These are phyloP conservation scores for Acacia acuminata DNA, from an alignment of 306 rosid genomes.

Conservation along the genomic window DNA sequence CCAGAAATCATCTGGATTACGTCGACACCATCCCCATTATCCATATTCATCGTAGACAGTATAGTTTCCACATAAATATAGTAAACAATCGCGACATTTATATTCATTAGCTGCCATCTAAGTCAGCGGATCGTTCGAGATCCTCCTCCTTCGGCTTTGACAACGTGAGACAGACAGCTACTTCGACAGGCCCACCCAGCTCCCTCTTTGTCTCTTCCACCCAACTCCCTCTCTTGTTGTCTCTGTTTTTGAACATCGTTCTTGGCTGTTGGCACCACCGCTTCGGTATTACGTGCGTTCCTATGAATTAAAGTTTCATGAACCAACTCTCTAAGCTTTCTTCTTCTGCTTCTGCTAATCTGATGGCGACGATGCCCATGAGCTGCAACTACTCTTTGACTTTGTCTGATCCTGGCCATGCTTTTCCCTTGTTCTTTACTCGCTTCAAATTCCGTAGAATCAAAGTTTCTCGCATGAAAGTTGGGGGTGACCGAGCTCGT, in stretches of 20 bases:
- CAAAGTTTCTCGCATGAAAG: not conserved
- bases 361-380: slow-evolving; percentile 28
- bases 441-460: slow-evolving; percentile 17
- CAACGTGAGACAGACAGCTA: not conserved
- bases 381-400: slow-evolving; percentile 5
- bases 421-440: slow-evolving; percentile 26
- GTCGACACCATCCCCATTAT: not conserved
- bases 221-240: not conserved
- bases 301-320: not conserved
- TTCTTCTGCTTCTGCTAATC: slow-evolving; percentile 14
- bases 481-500: not conserved
- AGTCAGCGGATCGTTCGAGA: slow-evolving; percentile 1
- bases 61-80: not conserved
- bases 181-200: not conserved
- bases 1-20: not conserved
- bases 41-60: not conserved
- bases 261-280: not conserved
- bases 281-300: not conserved
- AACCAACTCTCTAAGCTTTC: slow-evolving; percentile 7
- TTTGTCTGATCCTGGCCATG: slow-evolving; percentile 25
- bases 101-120: not conserved
- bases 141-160: not conserved
- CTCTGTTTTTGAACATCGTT: not conserved
- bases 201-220: not conserved
- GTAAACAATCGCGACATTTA: not conserved